phyloP scores from a whole-genome alignment of 169 alveolate genomes.

The Babesia bigemina region DNA sequence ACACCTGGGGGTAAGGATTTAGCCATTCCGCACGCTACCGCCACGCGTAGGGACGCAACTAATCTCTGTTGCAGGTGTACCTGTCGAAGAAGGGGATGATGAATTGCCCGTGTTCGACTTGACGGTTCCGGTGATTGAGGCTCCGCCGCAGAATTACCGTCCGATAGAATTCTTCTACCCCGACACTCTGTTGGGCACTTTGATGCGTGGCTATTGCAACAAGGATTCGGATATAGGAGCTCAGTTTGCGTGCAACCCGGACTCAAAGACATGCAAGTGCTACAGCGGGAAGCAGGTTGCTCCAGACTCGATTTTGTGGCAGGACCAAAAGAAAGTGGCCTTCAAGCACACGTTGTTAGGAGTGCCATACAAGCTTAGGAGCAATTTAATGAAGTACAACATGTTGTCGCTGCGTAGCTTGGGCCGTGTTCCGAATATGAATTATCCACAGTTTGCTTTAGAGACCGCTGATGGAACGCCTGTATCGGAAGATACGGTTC shows the following conservation, averaged over 20 bases:
- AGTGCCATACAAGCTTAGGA: conserved; percentile 1
- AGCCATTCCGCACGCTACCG: not conserved
- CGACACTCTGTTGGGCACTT: conserved; percentile 8
- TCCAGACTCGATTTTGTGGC: not conserved
- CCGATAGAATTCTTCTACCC: not conserved
- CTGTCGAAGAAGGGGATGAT: not conserved
- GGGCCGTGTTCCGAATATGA: not conserved
- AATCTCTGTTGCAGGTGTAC: not conserved
- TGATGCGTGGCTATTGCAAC: conserved; percentile 16
- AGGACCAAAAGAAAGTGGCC: not conserved
- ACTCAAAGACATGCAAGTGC: not conserved
- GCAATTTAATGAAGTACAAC: not conserved
- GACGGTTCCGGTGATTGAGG: not conserved
- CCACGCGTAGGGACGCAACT: not conserved
- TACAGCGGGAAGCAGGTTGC: conserved; percentile 4
- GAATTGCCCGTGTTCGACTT: not conserved
- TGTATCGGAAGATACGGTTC: not conserved
- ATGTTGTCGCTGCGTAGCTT: not conserved
- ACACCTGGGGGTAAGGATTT: not conserved
- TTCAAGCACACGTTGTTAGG: not conserved
- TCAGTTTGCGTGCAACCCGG: not conserved
- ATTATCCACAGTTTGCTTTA: not conserved
- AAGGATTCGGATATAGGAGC: not conserved
- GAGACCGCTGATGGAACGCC: not conserved
- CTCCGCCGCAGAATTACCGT: not conserved